A percentile compares a stretch with the other conserved stretches of the same genome.
Evolutionary conservation across 257 asterid genomes (phyloP).

Genomic region (Forsythia suspensa): DNA sequence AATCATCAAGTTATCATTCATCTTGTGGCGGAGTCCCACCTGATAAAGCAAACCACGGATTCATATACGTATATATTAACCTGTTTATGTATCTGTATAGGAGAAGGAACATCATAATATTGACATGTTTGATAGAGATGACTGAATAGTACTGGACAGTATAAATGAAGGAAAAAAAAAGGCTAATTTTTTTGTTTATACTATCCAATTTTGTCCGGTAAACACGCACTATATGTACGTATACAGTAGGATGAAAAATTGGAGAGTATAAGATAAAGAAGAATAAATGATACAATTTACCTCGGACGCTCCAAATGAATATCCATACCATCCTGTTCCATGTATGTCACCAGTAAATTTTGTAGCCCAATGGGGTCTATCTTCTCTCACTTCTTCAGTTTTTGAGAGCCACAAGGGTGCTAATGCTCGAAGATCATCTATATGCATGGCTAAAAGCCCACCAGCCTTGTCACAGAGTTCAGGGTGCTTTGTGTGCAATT

Average conservation of each 20-base stretch:
- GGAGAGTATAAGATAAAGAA: conserved; percentile 3
- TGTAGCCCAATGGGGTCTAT: conserved; percentile 87
- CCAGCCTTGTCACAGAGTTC: conserved; percentile 94
- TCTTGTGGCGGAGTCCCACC: conserved; percentile 97
- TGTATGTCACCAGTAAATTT: conserved; percentile 84
- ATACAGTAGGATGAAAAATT: not conserved
- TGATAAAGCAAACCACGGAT: conserved; percentile 40
- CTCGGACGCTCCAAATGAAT: conserved; percentile 98
- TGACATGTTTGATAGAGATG: not conserved
- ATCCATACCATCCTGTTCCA: conserved; percentile 87
- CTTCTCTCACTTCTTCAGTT: conserved; percentile 83
- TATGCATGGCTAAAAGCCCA: conserved; percentile 95
- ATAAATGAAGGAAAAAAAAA: not conserved
- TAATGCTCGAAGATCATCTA: conserved; percentile 90
- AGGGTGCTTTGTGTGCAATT: conserved; percentile 87
- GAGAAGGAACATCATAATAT: conserved; percentile 3
- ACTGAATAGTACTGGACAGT: not conserved
- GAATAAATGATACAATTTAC: conserved; percentile 29
- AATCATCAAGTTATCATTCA: conserved; percentile 83
- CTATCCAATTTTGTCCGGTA: not conserved
- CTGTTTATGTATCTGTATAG: not conserved
- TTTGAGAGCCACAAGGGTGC: conserved; percentile 94
- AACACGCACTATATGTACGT: not conserved
- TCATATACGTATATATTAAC: conserved; percentile 5
- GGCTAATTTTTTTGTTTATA: not conserved